phyloP scores from a whole-genome alignment of 768 basidiomycete genomes.

The Scleroderma citrinum region DNA sequence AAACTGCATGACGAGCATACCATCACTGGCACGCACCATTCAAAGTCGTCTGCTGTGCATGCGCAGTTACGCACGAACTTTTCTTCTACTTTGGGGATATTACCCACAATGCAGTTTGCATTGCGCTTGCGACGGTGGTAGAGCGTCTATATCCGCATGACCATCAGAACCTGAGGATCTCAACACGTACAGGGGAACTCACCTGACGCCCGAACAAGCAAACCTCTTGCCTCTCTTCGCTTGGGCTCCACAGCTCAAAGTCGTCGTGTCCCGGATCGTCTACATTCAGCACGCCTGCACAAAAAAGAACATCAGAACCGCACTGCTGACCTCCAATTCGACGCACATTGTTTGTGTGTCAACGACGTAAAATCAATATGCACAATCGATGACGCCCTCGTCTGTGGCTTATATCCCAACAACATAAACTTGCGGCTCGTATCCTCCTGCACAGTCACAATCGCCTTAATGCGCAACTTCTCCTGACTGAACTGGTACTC shows the following conservation, averaged over 20 bases:
- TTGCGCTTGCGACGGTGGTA: slow-evolving; percentile 85
- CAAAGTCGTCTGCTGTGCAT: slow-evolving; percentile 77
- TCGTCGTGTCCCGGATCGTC: slow-evolving; percentile 82
- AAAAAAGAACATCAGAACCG: not conserved
- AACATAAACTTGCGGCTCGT: slow-evolving; percentile 90
- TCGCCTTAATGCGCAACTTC: slow-evolving; percentile 63
- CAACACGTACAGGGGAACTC: slow-evolving; percentile 5
- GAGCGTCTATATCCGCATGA: slow-evolving; percentile 52
- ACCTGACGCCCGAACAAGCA: slow-evolving; percentile 94
- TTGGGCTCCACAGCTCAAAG: slow-evolving; percentile 96
- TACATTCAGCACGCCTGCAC: slow-evolving; percentile 57
- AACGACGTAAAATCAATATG: slow-evolving; percentile 87
- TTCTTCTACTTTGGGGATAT: slow-evolving; percentile 46
- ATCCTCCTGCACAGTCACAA: slow-evolving; percentile 86
- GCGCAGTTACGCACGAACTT: slow-evolving; percentile 63
- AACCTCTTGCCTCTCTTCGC: slow-evolving; percentile 76
- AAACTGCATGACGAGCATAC: not conserved
- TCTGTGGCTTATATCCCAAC: slow-evolving; percentile 54
- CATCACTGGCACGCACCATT: slow-evolving; percentile 62
- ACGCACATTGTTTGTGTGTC: slow-evolving; percentile 71
- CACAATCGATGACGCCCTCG: slow-evolving; percentile 46
- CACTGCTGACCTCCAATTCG: too few species aligned
- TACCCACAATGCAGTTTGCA: slow-evolving; percentile 79
- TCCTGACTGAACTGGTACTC: slow-evolving; percentile 79
- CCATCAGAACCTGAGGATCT: not conserved